phyloP scores from a whole-genome alignment of 2,329 filamentous ascomycete species.

The Aspergillus brasiliensis region DNA sequence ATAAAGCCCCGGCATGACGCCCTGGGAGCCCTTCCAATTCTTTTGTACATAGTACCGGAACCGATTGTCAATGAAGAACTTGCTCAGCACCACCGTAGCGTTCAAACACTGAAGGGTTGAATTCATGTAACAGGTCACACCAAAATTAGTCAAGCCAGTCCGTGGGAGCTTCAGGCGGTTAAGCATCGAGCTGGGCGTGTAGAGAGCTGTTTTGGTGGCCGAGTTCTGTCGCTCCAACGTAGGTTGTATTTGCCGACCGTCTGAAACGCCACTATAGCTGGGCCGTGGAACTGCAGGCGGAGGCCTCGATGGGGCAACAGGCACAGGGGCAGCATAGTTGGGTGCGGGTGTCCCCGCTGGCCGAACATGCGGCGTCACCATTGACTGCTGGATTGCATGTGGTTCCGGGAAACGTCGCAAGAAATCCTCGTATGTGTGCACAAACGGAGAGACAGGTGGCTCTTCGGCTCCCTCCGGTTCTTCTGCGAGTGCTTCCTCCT shows the following conservation, averaged over 20 bases:
- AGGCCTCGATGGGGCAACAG: constrained; percentile 64
- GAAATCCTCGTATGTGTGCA: constrained; percentile 80
- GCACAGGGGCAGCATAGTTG: constrained; percentile 51
- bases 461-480: constrained; percentile 50
- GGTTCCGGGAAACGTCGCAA: constrained; percentile 77
- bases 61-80: constrained; percentile 65
- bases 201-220: constrained; percentile 46
- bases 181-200: constrained; percentile 44
- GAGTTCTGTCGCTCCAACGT: constrained; percentile 49
- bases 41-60: constrained; percentile 62
- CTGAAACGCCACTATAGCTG: constrained; percentile 80
- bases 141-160: constrained; percentile 78
- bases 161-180: constrained; percentile 56
- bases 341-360: constrained; percentile 31
- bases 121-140: constrained; percentile 89
- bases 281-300: constrained; percentile 67
- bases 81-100: constrained; percentile 65
- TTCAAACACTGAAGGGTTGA: constrained; percentile 83
- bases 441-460: constrained; percentile 52
- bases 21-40: constrained; percentile 67
- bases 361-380: constrained; percentile 48
- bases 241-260: constrained; percentile 54
- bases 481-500: constrained; percentile 42
- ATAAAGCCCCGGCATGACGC: constrained; percentile 63
- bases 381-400: constrained; percentile 60